Evolutionary conservation across 805 yeast species (phyloP).

Genomic region (Myxozyma nipponensis): DNA sequence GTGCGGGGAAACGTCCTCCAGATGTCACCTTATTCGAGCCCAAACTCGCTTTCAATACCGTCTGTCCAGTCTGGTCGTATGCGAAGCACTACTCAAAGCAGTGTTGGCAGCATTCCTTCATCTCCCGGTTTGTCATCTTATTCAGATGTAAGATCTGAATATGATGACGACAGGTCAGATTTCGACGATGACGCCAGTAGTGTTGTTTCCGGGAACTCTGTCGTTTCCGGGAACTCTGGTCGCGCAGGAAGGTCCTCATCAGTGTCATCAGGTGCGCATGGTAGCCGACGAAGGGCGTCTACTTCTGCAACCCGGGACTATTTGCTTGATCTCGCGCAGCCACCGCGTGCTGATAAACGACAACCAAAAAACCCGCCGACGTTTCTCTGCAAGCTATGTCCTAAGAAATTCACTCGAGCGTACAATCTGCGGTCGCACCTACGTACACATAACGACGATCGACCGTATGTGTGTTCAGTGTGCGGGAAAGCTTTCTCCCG

Average conservation of each 20-base stretch:
- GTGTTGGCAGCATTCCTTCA: background rate
- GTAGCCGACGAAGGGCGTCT: background rate
- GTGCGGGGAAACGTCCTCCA: slow-evolving; percentile 1
- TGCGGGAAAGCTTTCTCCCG: slow-evolving; percentile 72
- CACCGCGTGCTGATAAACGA: slow-evolving; percentile 50
- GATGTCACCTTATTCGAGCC: too few relatives aligned
- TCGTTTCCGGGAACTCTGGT: background rate
- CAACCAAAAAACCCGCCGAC: slow-evolving; percentile 69
- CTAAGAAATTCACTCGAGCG: slow-evolving; percentile 83
- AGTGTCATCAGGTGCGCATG: slow-evolving; percentile 1
- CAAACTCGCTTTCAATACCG: too few relatives aligned
- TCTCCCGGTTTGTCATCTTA: slow-evolving; percentile 9
- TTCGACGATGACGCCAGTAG: slow-evolving; percentile 17
- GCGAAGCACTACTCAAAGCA: slow-evolving; percentile 1
- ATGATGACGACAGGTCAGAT: slow-evolving; percentile 15
- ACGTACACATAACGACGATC: slow-evolving; percentile 76
- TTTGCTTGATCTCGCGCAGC: slow-evolving; percentile 62
- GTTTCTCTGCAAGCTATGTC: slow-evolving; percentile 77
- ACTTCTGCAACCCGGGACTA: slow-evolving; percentile 44
- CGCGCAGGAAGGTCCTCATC: slow-evolving; percentile 5
- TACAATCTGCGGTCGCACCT: slow-evolving; percentile 88
- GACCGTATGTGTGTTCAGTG: slow-evolving; percentile 61
- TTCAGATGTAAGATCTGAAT: slow-evolving; percentile 9
- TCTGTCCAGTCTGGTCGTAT: too few relatives aligned
- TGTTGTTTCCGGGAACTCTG: slow-evolving; percentile 6